Conservation (phyloP, 2,329 filamentous ascomycete genomes). For the Hypoxylon sp. region DNA sequence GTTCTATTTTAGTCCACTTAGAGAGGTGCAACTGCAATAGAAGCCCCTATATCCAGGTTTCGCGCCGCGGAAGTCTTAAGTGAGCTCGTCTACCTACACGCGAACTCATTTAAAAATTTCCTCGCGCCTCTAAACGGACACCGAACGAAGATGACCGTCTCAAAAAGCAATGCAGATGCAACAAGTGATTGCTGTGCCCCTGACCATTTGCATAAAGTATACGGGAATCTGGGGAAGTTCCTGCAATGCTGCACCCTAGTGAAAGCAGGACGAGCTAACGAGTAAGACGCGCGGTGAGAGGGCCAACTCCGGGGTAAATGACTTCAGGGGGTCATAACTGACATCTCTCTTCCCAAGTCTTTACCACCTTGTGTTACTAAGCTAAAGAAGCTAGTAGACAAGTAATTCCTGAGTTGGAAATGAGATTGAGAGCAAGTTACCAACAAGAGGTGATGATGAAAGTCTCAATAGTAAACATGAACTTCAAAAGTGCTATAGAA, state of each 20-base stretch:
- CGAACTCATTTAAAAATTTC: background rate
- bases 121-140: constrained; percentile 19
- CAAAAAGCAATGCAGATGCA: constrained; percentile 4
- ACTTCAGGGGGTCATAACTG: constrained; percentile 3
- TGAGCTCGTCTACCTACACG: background rate
- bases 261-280: constrained; percentile 11
- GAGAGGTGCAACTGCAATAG: background rate
- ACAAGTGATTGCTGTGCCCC: constrained; percentile 14
- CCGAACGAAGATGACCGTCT: constrained; percentile 22
- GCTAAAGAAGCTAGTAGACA: background rate
- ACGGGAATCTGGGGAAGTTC: constrained; percentile 37
- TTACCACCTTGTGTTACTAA: background rate
- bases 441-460: constrained; percentile 2
- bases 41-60: constrained; percentile 1
- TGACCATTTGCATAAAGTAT: constrained; percentile 32
- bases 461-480: constrained; percentile 5
- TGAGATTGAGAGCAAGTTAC: background rate
- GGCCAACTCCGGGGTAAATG: constrained; percentile 12
- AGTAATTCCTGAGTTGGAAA: constrained; percentile 3
- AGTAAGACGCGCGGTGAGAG: constrained; percentile 13
- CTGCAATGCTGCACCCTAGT: constrained; percentile 23
- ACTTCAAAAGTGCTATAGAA: constrained; percentile 19
- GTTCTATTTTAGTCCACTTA: background rate
- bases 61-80: background rate
- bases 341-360: constrained; percentile 9